phyloP scores from a whole-genome alignment of 2,329 filamentous ascomycete genomes.

The Verticillium dahliae region DNA sequence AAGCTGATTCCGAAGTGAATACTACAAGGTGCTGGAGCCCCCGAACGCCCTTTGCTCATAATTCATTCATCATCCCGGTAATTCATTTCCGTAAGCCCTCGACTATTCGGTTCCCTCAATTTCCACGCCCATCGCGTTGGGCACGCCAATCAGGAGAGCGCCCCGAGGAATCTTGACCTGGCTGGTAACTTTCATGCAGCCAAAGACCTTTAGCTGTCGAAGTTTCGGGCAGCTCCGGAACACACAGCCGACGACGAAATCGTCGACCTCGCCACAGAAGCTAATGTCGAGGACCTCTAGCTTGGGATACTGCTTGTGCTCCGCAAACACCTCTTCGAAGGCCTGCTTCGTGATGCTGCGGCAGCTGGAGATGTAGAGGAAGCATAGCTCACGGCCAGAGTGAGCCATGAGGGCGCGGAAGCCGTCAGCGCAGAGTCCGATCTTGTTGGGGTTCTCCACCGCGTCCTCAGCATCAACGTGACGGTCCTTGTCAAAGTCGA shows the following conservation, averaged over 20 bases:
- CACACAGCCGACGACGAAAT: conserved; percentile 55
- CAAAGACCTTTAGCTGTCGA: conserved; percentile 55
- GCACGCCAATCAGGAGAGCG: conserved; percentile 50
- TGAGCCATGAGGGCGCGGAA: conserved; percentile 81
- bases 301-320: conserved; percentile 55
- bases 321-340: conserved; percentile 67
- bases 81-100: neutral
- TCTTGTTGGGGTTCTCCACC: conserved; percentile 53
- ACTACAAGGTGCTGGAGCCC: neutral
- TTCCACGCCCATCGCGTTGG: conserved; percentile 54
- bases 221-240: conserved; percentile 59
- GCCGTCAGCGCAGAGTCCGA: conserved; percentile 70
- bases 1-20: too few relatives aligned
- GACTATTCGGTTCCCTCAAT: conserved; percentile 36
- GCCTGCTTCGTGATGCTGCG: conserved; percentile 69
- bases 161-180: conserved; percentile 46
- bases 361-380: conserved; percentile 75
- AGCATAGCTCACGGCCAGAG: conserved; percentile 59
- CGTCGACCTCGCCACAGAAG: conserved; percentile 65
- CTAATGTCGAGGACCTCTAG: conserved; percentile 70
- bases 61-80: neutral
- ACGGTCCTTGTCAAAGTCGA: conserved; percentile 74
- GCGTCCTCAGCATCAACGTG: conserved; percentile 67
- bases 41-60: neutral
- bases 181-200: conserved; percentile 55